Evolutionary conservation across 2,329 filamentous ascomycete species (phyloP), one percentile per base, ranked within the genome.

Genomic region (Colletotrichum sp.): DNA sequence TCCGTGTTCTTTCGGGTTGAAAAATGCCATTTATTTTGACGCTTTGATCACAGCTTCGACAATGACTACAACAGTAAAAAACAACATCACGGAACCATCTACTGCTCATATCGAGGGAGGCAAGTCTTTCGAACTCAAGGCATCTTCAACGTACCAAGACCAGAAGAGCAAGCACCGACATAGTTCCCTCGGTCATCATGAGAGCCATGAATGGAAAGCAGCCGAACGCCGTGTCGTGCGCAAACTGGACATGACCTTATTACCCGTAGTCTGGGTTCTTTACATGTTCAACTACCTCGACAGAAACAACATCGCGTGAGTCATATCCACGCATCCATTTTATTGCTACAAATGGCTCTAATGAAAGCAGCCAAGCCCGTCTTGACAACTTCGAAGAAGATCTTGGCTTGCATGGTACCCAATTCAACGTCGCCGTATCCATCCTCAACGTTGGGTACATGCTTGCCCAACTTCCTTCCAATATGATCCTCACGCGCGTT

Each of bases 201-300:
- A 52, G 43, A 52, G n/a, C n/a, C 43, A 22, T 13, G 43, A 52
- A 52, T 64, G 61, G 61, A 15, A 32, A 10, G 65, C 65, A 39
- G 32, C 12, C 10, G 65, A 67, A 7, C 25, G 32, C 2, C 65
- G 65, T 10, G 32, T 80, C 7, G 79, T 80, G 3, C 74, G 75
- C 22, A 78, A 78, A 27, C 75, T 81, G 4, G 79, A 81, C 55
- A 60, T 78, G 64, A 81, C 79, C 2, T 64, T 81, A 15, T 36
- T 81, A 48, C 43, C 39, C 1, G 76, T 77, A 18, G 66, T 66
- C 27, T 66, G 39, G 39, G 52, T 66, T 8, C 43, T 71, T 4
- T 71, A 71, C 32, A 30, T 66, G 28, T 71, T 71, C 60, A 71
- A 71, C 60, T 71, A 71, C 22, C 48, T 71, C n/a, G 69, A 71